These are phyloP conservation scores for Mrakiaceae sp. DNA, from an alignment of 1,284 basidiomycete genomes.

Conservation along the genomic window DNA sequence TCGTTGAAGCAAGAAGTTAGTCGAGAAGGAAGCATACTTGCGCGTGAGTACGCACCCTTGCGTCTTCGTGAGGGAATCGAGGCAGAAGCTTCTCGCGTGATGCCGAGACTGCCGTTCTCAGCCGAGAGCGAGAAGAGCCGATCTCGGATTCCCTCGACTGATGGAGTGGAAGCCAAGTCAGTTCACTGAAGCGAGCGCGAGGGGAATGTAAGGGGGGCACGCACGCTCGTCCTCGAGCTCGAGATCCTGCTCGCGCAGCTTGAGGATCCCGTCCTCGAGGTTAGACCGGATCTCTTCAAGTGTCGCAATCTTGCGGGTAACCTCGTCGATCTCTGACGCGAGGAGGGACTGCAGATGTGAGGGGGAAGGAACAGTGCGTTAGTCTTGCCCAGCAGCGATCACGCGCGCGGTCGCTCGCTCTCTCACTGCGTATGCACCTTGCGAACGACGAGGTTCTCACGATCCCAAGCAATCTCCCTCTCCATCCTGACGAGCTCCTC, in stretches of 20 bases:
- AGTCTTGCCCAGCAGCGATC: background rate
- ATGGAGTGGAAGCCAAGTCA: background rate
- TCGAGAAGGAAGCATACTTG: background rate
- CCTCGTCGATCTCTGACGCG: conserved; percentile 71
- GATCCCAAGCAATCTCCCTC: conserved; percentile 73
- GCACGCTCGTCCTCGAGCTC: conserved; percentile 87
- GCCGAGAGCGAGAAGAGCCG: conserved; percentile 37
- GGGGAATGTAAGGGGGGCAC: background rate
- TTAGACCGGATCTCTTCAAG: conserved; percentile 70
- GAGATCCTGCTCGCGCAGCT: conserved; percentile 85
- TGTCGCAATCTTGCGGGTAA: conserved; percentile 75
- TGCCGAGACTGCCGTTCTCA: conserved; percentile 36
- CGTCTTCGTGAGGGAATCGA: conserved; percentile 54
- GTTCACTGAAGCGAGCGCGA: background rate
- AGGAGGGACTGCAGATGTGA: conserved; percentile 53
- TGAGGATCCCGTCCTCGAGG: conserved; percentile 71
- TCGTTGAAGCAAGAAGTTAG: conserved; percentile 25
- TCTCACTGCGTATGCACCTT: conserved; percentile 47
- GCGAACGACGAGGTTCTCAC: conserved; percentile 76
- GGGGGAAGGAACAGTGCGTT: background rate
- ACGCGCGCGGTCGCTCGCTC: background rate
- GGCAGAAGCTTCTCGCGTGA: conserved; percentile 29
- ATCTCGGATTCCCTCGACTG: conserved; percentile 79
- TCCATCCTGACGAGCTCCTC: conserved; percentile 71
- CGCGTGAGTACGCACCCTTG: conserved; percentile 44